Base-by-base conservation (phyloP, 1,284 basidiomycete genomes). In the Ustilago sp. region DNA sequence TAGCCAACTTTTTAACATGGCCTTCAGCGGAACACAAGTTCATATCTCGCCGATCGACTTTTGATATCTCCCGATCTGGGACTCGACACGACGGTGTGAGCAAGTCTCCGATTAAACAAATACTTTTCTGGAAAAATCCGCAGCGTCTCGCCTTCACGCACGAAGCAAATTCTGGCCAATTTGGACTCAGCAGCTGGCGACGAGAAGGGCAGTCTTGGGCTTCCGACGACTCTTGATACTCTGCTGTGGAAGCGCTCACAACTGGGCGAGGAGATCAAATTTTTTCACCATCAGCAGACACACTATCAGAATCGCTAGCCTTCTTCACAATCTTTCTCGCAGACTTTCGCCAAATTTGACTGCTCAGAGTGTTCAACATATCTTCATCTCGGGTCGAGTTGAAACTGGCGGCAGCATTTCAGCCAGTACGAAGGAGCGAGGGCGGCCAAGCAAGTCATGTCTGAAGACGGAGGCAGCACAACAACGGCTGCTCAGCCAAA, bases 211-310 rank as follows among this genome's bases (percentile, higher is more conserved):
- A 38, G 7, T 38, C 36, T 13, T 15, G 23, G 23, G 39, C 39
- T 15, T 13, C 15, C 39, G 11, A 2, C 39, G 2, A n/a, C 39
- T 41, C 17, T 17, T 15, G 8, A 38, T 41, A 15, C 17, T 17
- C 13, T 13, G 13, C 17, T 41, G 13, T 15, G 17, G 39, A 41
- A 6, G 39, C 13, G 13, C 13, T 41, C 39, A 17, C 8, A 15
- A 15, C 39, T 41, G 11, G 9, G 11, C 52, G 8, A n/a, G 34
- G 53, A 35, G 53, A 41, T 54, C 52, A 59, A 55, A 48, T 48
- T 59, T 59, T 57, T 57, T 50, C 53, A 52, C 55, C 28, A 45
- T 34, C 8, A 31, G 38, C 48, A 50, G 48, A 50, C 48, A 13
- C 48, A 28, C n/a, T 45, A 7, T 48, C n/a, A 12, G 17, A 12